Evolutionary conservation across 2,329 filamentous ascomycete species (phyloP).

Genomic region (Neospermospora avenae): DNA sequence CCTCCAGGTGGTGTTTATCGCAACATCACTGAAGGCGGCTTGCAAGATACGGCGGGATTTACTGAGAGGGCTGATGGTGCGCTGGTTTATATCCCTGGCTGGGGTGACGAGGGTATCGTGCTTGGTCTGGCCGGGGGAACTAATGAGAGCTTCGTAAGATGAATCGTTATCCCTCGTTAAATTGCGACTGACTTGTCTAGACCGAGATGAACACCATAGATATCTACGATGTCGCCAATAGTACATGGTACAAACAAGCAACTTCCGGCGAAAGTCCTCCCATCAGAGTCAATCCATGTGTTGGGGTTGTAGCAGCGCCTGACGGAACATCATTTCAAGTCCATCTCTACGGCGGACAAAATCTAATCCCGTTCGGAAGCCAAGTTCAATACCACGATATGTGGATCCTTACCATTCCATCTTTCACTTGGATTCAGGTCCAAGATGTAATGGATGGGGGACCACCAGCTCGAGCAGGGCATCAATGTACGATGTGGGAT

Average conservation of each 20-base stretch:
- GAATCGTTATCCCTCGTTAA: background rate
- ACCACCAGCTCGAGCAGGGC: constrained; percentile 64
- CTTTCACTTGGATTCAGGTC: constrained; percentile 71
- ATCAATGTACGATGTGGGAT: constrained; percentile 67
- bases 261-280: constrained; percentile 61
- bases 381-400: constrained; percentile 65
- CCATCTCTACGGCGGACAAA: constrained; percentile 76
- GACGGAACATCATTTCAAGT: constrained; percentile 74
- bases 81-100: constrained; percentile 71
- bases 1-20: constrained; percentile 61
- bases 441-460: no score
- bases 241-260: constrained; percentile 70
- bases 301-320: constrained; percentile 64
- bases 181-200: constrained; percentile 32
- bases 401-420: constrained; percentile 71
- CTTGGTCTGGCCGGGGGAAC: constrained; percentile 71
- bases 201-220: constrained; percentile 67
- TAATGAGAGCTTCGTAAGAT: constrained; percentile 60
- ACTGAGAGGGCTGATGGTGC: constrained; percentile 71
- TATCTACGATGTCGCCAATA: constrained; percentile 71
- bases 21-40: constrained; percentile 70
- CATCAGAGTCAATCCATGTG: constrained; percentile 69
- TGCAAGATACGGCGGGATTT: constrained; percentile 64
- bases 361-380: constrained; percentile 58
- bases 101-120: constrained; percentile 66